Conservation (phyloP, 148 eudicot species). For the Rhododendron vialii region DNA sequence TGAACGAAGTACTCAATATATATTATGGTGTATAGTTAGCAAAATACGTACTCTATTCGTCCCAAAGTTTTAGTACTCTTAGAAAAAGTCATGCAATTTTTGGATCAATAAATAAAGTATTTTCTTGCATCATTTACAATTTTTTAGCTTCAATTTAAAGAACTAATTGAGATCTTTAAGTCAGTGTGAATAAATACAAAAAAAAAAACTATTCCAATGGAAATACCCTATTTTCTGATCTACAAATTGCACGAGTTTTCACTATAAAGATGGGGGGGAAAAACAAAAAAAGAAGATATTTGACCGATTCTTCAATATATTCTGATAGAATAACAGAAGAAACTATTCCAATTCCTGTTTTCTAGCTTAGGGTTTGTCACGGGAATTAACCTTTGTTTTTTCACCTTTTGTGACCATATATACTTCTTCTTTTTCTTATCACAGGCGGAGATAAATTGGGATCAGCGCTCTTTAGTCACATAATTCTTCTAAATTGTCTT, state of each 20-base stretch:
- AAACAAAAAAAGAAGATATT: not conserved
- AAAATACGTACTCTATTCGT: not conserved
- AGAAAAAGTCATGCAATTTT: too few relatives aligned
- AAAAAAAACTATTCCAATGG: too few relatives aligned
- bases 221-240: too few relatives aligned
- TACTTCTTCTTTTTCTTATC: too few relatives aligned
- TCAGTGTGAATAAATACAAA: not conserved
- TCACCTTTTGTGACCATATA: not conserved
- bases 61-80: not conserved
- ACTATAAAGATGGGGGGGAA: not conserved
- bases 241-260: not conserved
- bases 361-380: not conserved
- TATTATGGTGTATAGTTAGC: too few relatives aligned
- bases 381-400: not conserved
- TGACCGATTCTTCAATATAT: constrained; percentile 5
- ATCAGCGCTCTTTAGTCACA: too few relatives aligned
- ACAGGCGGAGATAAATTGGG: too few relatives aligned
- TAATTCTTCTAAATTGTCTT: too few relatives aligned
- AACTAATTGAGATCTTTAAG: not conserved
- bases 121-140: not conserved
- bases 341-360: not conserved
- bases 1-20: not conserved
- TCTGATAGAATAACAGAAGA: not conserved
- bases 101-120: not conserved
- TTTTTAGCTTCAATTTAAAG: not conserved